Evolutionary conservation across 129 eudicot genomes (phyloP), one percentile per base, ranked within the genome.

Genomic region (Chrysanthemum seticuspe): DNA sequence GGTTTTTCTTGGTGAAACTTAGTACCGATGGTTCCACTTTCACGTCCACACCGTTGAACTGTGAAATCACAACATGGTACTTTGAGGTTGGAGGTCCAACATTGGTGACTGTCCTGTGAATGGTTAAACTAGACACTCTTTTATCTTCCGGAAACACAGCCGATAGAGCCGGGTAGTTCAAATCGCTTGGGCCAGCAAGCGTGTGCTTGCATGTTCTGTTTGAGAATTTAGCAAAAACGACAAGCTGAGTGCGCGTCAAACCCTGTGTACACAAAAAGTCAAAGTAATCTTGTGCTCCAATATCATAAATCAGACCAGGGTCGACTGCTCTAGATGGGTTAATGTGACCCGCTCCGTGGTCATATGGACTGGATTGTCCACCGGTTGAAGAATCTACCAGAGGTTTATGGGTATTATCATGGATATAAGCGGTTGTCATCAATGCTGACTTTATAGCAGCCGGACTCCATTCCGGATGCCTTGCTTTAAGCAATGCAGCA

Each of bases 81-180:
- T 79, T 81, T 3, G 96, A 87, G 13, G 36, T 34, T 4, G 96
- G 74, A 59, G 81, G 66, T 3, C 97, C 98, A 7, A 87, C 98
- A 29, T 92, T 89, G 34, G 98, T 89, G 16, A 87, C 98, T 7
- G 88, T 87, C 66, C 96, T 68, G 40, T 69, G 91, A 54, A 89
- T 78, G 2, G 87, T 76, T 73, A 89, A 0, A 1, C 61, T 66
- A 5, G 92, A 55, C 13, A 65, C 65, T 60, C 76, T 84, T 55
- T 60, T 54, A 1, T 68, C 81, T 70, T 83, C 88, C 0, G 85
- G 84, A 52, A 92, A 89, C 59, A 92, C 88, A 4, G 78, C 92
- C 3, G 98, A 92, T 52, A 92, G 64, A 25, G 98, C 98, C 3
- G 98, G 98, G 80, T 92, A 92, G 79, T 92, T 92, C 77, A 92